Evolutionary conservation across 306 rosid genomes (phyloP).

Genomic region (Quercus ilex): DNA sequence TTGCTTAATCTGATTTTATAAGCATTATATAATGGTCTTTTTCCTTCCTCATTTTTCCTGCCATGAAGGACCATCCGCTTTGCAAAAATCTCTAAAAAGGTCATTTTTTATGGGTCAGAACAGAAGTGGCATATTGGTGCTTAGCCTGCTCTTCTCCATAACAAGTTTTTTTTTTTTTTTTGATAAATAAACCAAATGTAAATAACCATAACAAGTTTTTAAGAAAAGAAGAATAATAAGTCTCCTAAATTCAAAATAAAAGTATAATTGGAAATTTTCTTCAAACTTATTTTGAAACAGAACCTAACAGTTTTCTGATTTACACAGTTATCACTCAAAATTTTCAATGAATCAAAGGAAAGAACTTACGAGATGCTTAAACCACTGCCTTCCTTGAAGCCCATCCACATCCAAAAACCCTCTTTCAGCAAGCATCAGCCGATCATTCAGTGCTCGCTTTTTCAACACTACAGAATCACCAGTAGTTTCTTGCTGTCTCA

Average conservation of each 20-base stretch:
- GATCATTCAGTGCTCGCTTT: constrained; percentile 71
- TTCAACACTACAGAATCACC: constrained; percentile 35
- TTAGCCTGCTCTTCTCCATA: not conserved
- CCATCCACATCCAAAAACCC: constrained; percentile 78
- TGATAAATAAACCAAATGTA: too few relatives aligned
- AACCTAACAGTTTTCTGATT: not conserved
- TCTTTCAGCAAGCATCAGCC: constrained; percentile 68
- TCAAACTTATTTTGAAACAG: not conserved
- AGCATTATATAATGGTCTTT: not conserved
- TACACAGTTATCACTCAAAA: not conserved
- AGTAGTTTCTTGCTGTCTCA: constrained; percentile 38
- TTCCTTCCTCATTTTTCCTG: not conserved
- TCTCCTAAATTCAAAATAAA: not conserved
- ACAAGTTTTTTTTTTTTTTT: too few relatives aligned
- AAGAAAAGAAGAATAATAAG: too few relatives aligned
- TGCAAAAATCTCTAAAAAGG: not conserved
- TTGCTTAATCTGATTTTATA: not conserved
- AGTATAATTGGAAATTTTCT: not conserved
- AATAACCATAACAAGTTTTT: too few relatives aligned
- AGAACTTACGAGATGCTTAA: constrained; percentile 86
- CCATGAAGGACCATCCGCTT: not conserved
- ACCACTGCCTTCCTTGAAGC: constrained; percentile 63
- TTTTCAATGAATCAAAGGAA: not conserved
- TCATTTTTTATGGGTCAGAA: not conserved
- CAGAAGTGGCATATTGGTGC: not conserved